A percentile compares a stretch with the other conserved stretches of the same genome.
Evolutionary conservation across 176 grass and related monocot genomes (phyloP).

Genomic region (Poa pratensis): DNA sequence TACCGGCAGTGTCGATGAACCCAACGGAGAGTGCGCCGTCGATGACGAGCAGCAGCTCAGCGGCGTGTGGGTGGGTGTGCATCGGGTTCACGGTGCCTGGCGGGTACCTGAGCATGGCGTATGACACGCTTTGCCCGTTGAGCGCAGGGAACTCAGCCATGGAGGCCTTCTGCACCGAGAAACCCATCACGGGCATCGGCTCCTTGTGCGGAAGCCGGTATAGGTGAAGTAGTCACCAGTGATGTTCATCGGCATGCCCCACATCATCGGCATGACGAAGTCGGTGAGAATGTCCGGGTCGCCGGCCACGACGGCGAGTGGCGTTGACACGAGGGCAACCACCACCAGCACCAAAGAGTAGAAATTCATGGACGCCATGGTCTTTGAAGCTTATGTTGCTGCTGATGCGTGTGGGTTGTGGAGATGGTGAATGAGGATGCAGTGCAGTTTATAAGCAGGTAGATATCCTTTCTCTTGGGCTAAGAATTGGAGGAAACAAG

Average conservation of each 20-base stretch:
- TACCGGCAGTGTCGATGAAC: constrained; percentile 49
- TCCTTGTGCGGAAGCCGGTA: not conserved
- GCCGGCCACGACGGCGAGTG: not conserved
- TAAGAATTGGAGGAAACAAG: constrained; percentile 2
- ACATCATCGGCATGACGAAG: not conserved
- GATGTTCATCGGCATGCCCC: not conserved
- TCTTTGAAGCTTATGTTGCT: not conserved
- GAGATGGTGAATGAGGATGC: not conserved
- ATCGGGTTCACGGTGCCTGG: constrained; percentile 45
- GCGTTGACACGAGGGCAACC: constrained; percentile 14
- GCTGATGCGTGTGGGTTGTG: not conserved
- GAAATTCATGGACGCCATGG: not conserved
- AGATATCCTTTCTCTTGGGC: not conserved
- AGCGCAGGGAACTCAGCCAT: constrained; percentile 50
- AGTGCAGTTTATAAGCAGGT: not conserved
- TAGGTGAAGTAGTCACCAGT: constrained; percentile 39
- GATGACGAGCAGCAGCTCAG: constrained; percentile 59
- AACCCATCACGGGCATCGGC: not conserved
- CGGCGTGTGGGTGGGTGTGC: constrained; percentile 68
- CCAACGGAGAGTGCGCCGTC: constrained; percentile 53
- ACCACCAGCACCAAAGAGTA: not conserved
- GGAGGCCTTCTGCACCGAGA: constrained; percentile 39
- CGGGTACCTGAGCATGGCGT: constrained; percentile 40
- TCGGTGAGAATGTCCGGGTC: constrained; percentile 52
- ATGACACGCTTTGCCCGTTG: constrained; percentile 57